phyloP scores from a whole-genome alignment of 345 rosid genomes.

The Populus simonii region DNA sequence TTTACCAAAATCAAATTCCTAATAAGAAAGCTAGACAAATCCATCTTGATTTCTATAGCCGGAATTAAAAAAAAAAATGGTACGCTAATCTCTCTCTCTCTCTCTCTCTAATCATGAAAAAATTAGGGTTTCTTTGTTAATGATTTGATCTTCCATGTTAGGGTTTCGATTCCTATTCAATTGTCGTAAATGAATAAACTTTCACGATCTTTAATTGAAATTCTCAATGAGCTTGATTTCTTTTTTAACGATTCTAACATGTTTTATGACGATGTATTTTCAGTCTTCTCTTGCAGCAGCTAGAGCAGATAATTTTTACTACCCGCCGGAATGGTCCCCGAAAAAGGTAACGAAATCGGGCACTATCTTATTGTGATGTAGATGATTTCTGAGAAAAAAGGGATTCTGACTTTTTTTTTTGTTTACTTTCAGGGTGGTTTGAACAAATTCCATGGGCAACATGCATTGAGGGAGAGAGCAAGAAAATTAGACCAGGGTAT shows the following conservation, averaged over 20 bases:
- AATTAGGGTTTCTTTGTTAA: not conserved
- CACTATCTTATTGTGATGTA: not conserved
- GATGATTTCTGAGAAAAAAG: not conserved
- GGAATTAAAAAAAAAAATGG: slow-evolving; percentile 6
- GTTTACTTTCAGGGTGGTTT: slow-evolving; percentile 57
- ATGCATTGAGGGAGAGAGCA: slow-evolving; percentile 94
- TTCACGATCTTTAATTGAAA: not conserved
- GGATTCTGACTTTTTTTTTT: slow-evolving; percentile 15
- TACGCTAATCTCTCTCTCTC: not conserved
- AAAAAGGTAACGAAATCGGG: slow-evolving; percentile 42
- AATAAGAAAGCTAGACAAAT: not conserved
- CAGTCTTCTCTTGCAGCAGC: slow-evolving; percentile 98
- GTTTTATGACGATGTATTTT: slow-evolving; percentile 20
- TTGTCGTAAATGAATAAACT: not conserved
- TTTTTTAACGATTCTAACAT: not conserved
- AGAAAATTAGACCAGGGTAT: slow-evolving; percentile 86
- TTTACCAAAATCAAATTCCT: not conserved
- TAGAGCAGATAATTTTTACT: slow-evolving; percentile 94
- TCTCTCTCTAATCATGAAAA: no score
- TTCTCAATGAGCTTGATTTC: not conserved
- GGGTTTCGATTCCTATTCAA: slow-evolving; percentile 1
- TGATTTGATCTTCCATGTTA: not conserved
- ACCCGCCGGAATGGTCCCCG: slow-evolving; percentile 95
- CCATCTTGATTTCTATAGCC: not conserved
- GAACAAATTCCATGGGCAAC: slow-evolving; percentile 97